phyloP scores from a whole-genome alignment of 371 early-diverging fungal species.

The Dichotomocladium elegans region DNA sequence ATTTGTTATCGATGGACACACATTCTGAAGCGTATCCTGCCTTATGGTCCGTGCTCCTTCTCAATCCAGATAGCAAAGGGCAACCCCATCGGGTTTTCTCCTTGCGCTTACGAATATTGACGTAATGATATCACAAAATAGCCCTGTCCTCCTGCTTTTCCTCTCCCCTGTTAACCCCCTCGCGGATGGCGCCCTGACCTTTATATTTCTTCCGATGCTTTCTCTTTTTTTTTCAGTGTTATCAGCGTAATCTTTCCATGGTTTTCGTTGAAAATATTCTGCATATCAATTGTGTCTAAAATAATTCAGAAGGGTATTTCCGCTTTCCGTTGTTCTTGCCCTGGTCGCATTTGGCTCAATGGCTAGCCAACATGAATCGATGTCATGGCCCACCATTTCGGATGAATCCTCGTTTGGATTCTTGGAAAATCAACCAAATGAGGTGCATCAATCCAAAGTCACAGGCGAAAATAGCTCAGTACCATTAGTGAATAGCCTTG shows the following conservation, averaged over 20 bases:
- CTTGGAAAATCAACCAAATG: not conserved
- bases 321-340: not conserved
- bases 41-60: not conserved
- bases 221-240: not conserved
- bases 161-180: too few relatives aligned
- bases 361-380: not conserved
- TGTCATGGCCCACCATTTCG: not conserved
- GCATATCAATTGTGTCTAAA: too few relatives aligned
- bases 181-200: too few relatives aligned
- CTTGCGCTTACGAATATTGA: too few relatives aligned
- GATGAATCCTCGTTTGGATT: not conserved
- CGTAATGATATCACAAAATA: not conserved
- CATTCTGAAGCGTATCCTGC: not conserved
- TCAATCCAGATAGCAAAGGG: not conserved
- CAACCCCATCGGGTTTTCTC: not conserved
- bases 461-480: slow-evolving; percentile 8
- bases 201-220: not conserved
- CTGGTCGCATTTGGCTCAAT: not conserved
- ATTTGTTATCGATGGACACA: not conserved
- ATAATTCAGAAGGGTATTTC: too few relatives aligned
- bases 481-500: not conserved
- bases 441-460: not conserved
- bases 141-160: not conserved
- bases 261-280: too few relatives aligned
- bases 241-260: not conserved